Conservation (phyloP, 805 yeast species). For the Zygosaccharomyces bisporus region DNA sequence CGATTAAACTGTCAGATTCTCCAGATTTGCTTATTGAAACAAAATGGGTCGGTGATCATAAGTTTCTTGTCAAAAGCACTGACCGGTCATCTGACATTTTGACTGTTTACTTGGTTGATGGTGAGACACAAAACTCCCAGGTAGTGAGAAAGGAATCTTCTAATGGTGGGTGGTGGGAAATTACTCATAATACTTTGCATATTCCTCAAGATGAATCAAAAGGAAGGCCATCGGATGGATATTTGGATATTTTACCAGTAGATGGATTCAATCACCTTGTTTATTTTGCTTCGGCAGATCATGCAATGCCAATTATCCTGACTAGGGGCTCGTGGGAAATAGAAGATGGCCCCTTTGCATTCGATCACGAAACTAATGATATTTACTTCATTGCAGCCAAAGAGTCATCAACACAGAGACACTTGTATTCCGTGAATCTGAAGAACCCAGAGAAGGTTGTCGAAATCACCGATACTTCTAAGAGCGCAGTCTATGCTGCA, state of each 20-base stretch:
- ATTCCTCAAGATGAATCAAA: slow-evolving; percentile 48
- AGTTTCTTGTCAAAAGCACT: slow-evolving; percentile 53
- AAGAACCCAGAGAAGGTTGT: slow-evolving; percentile 39
- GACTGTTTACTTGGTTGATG: slow-evolving; percentile 53
- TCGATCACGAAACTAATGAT: slow-evolving; percentile 50
- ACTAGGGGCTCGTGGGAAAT: slow-evolving; percentile 90
- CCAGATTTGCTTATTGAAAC: slow-evolving; percentile 62
- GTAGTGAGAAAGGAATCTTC: slow-evolving; percentile 48
- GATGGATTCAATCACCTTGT: slow-evolving; percentile 74
- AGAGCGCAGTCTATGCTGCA: slow-evolving; percentile 63
- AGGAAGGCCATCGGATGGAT: slow-evolving; percentile 56
- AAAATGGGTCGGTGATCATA: slow-evolving; percentile 58
- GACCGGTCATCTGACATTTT: slow-evolving; percentile 66
- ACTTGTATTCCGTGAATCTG: slow-evolving; percentile 66
- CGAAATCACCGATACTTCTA: slow-evolving; percentile 47
- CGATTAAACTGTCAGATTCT: slow-evolving; percentile 42
- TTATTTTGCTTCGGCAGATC: slow-evolving; percentile 68
- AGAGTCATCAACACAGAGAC: slow-evolving; percentile 78
- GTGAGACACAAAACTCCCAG: slow-evolving; percentile 35
- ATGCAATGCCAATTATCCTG: slow-evolving; percentile 52
- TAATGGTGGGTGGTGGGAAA: slow-evolving; percentile 73
- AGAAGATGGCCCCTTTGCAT: slow-evolving; percentile 62
- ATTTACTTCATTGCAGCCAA: slow-evolving; percentile 67
- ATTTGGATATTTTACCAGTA: slow-evolving; percentile 70
- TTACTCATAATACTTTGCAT: slow-evolving; percentile 57